Percentiles rank a stretch among this genome's conserved stretches.
These are phyloP conservation scores for Ilex asprella DNA, from an alignment of 257 asterid species.

Conservation along the genomic window DNA sequence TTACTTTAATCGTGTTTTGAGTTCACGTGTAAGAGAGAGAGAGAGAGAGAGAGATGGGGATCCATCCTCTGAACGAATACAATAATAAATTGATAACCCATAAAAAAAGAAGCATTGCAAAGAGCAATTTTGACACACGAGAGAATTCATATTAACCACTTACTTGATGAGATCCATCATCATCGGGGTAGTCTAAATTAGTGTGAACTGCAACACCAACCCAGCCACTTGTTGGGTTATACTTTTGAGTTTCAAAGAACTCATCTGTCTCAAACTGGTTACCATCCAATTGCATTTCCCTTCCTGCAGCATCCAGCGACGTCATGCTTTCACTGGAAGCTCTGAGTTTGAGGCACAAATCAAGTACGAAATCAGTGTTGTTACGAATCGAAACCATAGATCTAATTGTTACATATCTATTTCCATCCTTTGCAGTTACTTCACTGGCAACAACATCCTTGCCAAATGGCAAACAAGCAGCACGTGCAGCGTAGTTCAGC, in stretches of 20 bases:
- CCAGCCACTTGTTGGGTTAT: constrained; percentile 57
- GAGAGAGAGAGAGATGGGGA: too few relatives aligned
- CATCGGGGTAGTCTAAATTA: not conserved
- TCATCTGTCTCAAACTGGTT: constrained; percentile 45
- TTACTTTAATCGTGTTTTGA: too few relatives aligned
- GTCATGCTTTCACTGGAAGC: constrained; percentile 30
- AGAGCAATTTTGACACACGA: too few relatives aligned
- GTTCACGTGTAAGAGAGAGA: too few relatives aligned
- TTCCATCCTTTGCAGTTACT: constrained; percentile 65
- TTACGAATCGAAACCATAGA: constrained; percentile 87
- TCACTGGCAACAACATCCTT: constrained; percentile 87
- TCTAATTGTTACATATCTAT: constrained; percentile 66
- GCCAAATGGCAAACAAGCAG: constrained; percentile 86
- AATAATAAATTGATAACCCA: too few relatives aligned
- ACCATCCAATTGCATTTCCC: constrained; percentile 23
- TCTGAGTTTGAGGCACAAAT: constrained; percentile 54
- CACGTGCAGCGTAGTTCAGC: constrained; percentile 90
- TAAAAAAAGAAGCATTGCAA: too few relatives aligned
- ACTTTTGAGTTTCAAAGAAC: constrained; percentile 69
- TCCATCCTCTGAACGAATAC: too few relatives aligned
- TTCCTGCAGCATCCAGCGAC: constrained; percentile 23
- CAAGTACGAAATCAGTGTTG: constrained; percentile 58
- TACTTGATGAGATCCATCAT: constrained; percentile 44
- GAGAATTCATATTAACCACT: constrained; percentile 3
- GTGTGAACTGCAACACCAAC: constrained; percentile 21